These are phyloP conservation scores for Curvularia sp. DNA, from an alignment of 2,329 filamentous ascomycete species.

Conservation along the genomic window DNA sequence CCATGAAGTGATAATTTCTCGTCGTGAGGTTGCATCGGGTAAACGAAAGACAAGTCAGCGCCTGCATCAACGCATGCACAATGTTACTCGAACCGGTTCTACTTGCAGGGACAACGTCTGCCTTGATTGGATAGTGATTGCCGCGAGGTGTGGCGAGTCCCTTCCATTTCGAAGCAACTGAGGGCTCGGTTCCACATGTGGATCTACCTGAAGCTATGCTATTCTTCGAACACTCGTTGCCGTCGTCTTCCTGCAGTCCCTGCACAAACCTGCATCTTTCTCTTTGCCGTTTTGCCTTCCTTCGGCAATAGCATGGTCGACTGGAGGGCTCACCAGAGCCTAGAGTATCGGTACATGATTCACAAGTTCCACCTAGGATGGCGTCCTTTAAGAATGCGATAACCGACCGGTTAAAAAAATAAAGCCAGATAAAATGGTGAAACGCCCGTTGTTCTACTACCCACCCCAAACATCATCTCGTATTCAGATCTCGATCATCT, in stretches of 20 bases:
- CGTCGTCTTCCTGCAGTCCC: neutral
- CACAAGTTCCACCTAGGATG: neutral
- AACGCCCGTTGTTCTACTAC: neutral
- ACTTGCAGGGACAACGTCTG: neutral
- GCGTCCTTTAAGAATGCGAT: neutral
- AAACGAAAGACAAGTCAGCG: neutral
- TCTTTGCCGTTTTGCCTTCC: neutral
- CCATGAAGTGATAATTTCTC: no score
- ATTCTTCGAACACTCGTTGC: neutral
- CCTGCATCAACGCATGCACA: neutral
- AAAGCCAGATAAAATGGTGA: neutral
- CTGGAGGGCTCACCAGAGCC: neutral
- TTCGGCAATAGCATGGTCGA: neutral
- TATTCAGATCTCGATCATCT: neutral
- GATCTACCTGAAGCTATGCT: neutral
- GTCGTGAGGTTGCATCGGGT: neutral
- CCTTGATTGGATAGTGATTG: conserved; percentile 1
- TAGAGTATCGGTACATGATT: neutral
- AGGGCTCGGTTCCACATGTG: neutral
- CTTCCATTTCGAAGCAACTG: neutral
- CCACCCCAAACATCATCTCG: neutral
- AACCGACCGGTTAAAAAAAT: conserved; percentile 2
- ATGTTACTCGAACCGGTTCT: neutral
- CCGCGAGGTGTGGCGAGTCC: neutral
- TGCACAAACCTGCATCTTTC: neutral